A percentile compares a stretch with the other conserved stretches of the same genome.
phyloP scores from a whole-genome alignment of 2,329 filamentous ascomycete genomes.

The Fusarium sp. region DNA sequence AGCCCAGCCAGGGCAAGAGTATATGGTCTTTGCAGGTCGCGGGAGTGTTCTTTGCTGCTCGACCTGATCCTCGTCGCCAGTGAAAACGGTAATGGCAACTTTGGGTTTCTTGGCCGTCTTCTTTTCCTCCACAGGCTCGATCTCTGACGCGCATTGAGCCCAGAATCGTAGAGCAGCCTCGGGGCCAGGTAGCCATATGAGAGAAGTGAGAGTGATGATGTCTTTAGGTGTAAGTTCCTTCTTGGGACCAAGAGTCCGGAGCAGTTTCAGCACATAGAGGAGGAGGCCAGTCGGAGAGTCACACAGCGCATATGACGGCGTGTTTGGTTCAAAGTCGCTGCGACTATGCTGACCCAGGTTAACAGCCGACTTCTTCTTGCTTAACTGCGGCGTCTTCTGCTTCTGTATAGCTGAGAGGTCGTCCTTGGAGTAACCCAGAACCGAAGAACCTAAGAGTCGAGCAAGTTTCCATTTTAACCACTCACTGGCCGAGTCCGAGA shows the following conservation, averaged over 20 bases:
- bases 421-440: constrained; percentile 65
- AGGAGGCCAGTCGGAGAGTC: constrained; percentile 69
- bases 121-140: constrained; percentile 42
- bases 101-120: constrained; percentile 47
- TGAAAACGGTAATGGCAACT: constrained; percentile 60
- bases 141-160: constrained; percentile 55
- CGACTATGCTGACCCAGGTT: constrained; percentile 46
- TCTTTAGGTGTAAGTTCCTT: constrained; percentile 59
- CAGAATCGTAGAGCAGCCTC: constrained; percentile 68
- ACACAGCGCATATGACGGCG: constrained; percentile 67
- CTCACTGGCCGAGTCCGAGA: constrained; percentile 54
- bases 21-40: constrained; percentile 42
- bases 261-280: constrained; percentile 61
- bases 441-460: constrained; percentile 56
- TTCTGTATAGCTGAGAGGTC: constrained; percentile 59
- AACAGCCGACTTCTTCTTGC: constrained; percentile 17
- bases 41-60: constrained; percentile 34
- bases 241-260: constrained; percentile 54
- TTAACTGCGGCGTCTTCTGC: constrained; percentile 12
- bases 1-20: constrained; percentile 62
- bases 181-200: constrained; percentile 74
- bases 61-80: constrained; percentile 46
- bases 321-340: constrained; percentile 59
- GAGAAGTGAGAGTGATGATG: constrained; percentile 67
- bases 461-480: constrained; percentile 68